These are phyloP conservation scores for Debaryomyces castellii DNA, from an alignment of 805 yeast genomes.

Conservation along the genomic window DNA sequence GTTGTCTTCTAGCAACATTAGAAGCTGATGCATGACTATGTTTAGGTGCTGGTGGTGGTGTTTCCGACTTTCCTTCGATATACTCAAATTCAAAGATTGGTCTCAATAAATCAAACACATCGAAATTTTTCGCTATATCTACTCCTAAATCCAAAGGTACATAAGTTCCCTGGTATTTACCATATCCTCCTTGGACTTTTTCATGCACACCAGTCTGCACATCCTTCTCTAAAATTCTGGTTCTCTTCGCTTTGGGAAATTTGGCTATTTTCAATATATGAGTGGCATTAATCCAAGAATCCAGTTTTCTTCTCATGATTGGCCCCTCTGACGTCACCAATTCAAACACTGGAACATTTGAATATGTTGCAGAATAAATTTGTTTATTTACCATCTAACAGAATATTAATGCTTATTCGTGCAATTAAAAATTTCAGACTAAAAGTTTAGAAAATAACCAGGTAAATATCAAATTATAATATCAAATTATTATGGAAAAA, in stretches of 20 bases:
- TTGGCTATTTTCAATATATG: constrained; percentile 70
- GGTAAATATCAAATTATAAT: background rate
- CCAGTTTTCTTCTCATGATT: constrained; percentile 63
- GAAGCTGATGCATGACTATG: constrained; percentile 47
- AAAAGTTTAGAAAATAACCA: background rate
- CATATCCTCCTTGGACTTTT: constrained; percentile 72
- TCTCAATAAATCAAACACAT: constrained; percentile 51
- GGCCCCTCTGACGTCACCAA: constrained; percentile 68
- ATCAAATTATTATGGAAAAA: background rate
- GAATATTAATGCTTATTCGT: background rate
- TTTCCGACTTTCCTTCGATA: constrained; percentile 38
- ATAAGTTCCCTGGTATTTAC: constrained; percentile 58
- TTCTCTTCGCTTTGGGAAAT: constrained; percentile 61
- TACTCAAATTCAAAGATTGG: constrained; percentile 65
- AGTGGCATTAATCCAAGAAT: constrained; percentile 70
- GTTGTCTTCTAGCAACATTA: constrained; percentile 35
- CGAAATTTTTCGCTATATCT: constrained; percentile 38
- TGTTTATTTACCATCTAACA: constrained; percentile 20
- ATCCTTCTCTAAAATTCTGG: constrained; percentile 63
- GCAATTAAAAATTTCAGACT: no score
- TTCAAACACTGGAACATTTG: constrained; percentile 71
- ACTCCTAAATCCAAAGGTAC: constrained; percentile 43
- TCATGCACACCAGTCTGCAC: constrained; percentile 65
- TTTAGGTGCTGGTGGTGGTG: constrained; percentile 51
- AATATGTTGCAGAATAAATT: constrained; percentile 71